Conservation (phyloP, 768 basidiomycete species). For the Calocybe cyanea region DNA sequence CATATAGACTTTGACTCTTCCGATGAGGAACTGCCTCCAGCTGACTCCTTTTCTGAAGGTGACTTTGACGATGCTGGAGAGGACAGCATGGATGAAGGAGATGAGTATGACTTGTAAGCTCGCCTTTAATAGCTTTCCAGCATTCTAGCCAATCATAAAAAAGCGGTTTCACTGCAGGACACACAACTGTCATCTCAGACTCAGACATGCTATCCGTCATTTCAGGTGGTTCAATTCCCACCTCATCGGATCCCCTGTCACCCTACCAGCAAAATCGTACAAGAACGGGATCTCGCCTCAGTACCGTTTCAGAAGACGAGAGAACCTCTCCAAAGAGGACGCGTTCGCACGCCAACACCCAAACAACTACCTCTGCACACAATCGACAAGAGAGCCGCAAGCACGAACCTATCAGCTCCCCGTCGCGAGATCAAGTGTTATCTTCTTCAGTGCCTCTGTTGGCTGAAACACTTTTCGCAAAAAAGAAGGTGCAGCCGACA, state of each 20-base stretch:
- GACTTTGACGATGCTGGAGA: slow-evolving; percentile 48
- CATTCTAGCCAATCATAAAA: slow-evolving; percentile 1
- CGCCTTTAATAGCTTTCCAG: neutral
- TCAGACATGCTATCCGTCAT: slow-evolving; percentile 62
- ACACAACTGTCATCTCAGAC: slow-evolving; percentile 49
- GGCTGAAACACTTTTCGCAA: slow-evolving; percentile 43
- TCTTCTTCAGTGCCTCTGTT: slow-evolving; percentile 16
- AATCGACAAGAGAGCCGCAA: slow-evolving; percentile 18
- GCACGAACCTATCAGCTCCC: slow-evolving; percentile 11
- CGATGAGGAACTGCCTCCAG: slow-evolving; percentile 42
- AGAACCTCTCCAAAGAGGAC: slow-evolving; percentile 17
- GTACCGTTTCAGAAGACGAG: slow-evolving; percentile 59
- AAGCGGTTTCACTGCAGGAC: slow-evolving; percentile 69
- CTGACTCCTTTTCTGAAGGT: slow-evolving; percentile 45
- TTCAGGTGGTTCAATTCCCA: slow-evolving; percentile 52
- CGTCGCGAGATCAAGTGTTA: slow-evolving; percentile 15
- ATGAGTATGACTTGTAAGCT: slow-evolving; percentile 80
- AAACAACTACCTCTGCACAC: slow-evolving; percentile 46
- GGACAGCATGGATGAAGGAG: slow-evolving; percentile 57
- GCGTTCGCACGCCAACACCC: slow-evolving; percentile 35
- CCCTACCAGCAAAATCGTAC: slow-evolving; percentile 38
- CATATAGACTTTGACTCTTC: slow-evolving; percentile 53
- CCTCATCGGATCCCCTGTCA: slow-evolving; percentile 50
- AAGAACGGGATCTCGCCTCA: slow-evolving; percentile 42
- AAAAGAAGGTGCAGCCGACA: slow-evolving; percentile 42